Base-by-base conservation (phyloP, 441 rosid species). In the Erysimum pusillum region DNA sequence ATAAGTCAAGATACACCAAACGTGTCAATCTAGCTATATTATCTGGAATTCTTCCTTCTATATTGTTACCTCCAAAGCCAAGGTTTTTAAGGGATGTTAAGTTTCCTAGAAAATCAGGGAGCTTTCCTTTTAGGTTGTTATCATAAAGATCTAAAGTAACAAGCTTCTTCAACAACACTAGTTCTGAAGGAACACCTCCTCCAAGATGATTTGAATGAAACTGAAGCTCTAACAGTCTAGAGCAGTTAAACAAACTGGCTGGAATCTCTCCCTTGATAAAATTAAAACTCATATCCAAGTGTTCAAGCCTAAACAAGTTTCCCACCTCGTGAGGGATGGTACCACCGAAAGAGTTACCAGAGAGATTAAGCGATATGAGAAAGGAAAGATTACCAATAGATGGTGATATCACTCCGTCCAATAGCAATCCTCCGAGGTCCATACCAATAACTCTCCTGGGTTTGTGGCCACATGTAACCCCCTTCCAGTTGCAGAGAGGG, bases 351-450 rank as follows among this genome's bases (percentile, higher is more conserved):
- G 46, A 42, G 46, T 42, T 42, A 13, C 2, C 15, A 42, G n/a
- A 13, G 46, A 42, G 46, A 35, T 67, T 4, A 28, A 67, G 58
- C 1, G 17, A 28, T n/a, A 20, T 31, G 45, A 67, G 59, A 36
- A 67, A 67, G 12, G 71, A 67, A 49, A 67, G 71, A 52, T 67
- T 67, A 45, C 71, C 71, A 34, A 51, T 46, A 13, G 11, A 36
- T 12, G 71, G 71, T 9, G 71, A 49, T 46, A 67, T 51, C 17
- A 49, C 9, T 5, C 71, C 71, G n/a, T 8, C 32, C 6, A 67
- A 13, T 14, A n/a, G 12, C 15, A 28, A 31, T 31, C 44, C 17
- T n/a, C 32, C 31, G 17, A 67, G 61, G 17, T 28, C 11, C 46
- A 67, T 13, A 67, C 32, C 2, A 9, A 31, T 51, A 20, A 67